Conservation (phyloP, 1,139 yeast species). For the Magnusiomyces tetraspermus region DNA sequence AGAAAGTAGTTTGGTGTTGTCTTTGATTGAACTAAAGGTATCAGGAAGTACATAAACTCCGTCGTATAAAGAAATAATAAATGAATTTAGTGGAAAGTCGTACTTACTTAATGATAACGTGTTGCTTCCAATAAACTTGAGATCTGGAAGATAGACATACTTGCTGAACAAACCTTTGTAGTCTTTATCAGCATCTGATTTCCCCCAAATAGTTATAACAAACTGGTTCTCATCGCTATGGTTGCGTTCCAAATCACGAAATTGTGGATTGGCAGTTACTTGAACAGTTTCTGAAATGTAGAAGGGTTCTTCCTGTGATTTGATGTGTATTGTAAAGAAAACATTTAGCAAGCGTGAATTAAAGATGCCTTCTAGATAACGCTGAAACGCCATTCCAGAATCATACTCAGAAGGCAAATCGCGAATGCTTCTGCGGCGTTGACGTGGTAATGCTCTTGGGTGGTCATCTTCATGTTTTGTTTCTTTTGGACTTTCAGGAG, state of each 20-base stretch:
- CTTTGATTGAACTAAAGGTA: not conserved
- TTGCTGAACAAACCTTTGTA: slow-evolving; percentile 8
- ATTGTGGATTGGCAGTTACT: slow-evolving; percentile 11
- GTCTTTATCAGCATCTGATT: not conserved
- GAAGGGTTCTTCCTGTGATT: slow-evolving; percentile 9
- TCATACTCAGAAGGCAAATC: slow-evolving; percentile 9
- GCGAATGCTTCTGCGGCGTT: slow-evolving; percentile 9
- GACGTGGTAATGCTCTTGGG: not conserved
- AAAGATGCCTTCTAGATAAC: slow-evolving; percentile 5
- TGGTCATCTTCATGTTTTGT: not conserved
- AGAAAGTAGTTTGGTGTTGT: not conserved
- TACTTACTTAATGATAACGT: slow-evolving; percentile 2
- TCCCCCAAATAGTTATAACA: slow-evolving; percentile 13
- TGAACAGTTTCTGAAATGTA: slow-evolving; percentile 12
- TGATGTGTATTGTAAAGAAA: slow-evolving; percentile 11
- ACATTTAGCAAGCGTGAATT: slow-evolving; percentile 2
- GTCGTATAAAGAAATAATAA: slow-evolving; percentile 34
- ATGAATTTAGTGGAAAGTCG: slow-evolving; percentile 26
- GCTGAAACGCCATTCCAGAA: slow-evolving; percentile 9
- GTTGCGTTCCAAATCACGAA: slow-evolving; percentile 2
- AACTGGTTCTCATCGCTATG: slow-evolving; percentile 1
- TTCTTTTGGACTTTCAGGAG: not conserved
- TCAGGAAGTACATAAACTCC: slow-evolving; percentile 32
- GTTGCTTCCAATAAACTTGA: slow-evolving; percentile 20
- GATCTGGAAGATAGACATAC: slow-evolving; percentile 15